Percentiles rank a stretch among this genome's conserved stretches.
phyloP scores from a whole-genome alignment of 139 green algal species.

The Medakamo hakoo region DNA sequence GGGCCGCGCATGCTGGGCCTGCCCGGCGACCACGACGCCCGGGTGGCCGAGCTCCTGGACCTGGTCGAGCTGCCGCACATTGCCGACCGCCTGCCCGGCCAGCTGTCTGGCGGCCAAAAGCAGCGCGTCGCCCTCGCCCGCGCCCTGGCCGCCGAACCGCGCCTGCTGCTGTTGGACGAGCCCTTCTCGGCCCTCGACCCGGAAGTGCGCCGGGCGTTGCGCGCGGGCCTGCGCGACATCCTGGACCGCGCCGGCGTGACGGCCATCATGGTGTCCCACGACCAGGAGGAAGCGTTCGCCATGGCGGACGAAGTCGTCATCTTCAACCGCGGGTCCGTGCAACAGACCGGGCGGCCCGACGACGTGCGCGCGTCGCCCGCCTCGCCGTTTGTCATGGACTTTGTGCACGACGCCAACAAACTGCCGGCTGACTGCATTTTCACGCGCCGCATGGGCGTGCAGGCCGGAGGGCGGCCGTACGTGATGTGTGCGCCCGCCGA shows the following conservation, averaged over 20 bases:
- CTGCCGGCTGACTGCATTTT: slow-evolving; percentile 25
- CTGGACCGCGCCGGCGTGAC: slow-evolving; percentile 51
- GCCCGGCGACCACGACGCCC: not conserved
- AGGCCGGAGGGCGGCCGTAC: not conserved
- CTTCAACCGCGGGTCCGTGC: slow-evolving; percentile 38
- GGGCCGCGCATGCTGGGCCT: slow-evolving; percentile 41
- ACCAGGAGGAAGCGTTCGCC: slow-evolving; percentile 76
- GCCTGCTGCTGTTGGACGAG: slow-evolving; percentile 68
- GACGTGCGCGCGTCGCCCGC: slow-evolving; percentile 31
- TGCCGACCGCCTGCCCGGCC: slow-evolving; percentile 44
- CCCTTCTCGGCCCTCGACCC: slow-evolving; percentile 72
- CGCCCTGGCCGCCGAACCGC: slow-evolving; percentile 44
- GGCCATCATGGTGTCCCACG: slow-evolving; percentile 79
- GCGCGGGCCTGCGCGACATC: slow-evolving; percentile 43
- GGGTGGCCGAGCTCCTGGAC: slow-evolving; percentile 56
- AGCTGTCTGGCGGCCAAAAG: slow-evolving; percentile 50
- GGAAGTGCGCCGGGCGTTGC: slow-evolving; percentile 48
- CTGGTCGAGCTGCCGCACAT: slow-evolving; percentile 56
- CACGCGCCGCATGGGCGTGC: not conserved
- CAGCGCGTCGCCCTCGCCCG: slow-evolving; percentile 36
- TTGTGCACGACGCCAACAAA: slow-evolving; percentile 50
- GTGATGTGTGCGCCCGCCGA: not conserved
- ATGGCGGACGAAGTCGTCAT: slow-evolving; percentile 55
- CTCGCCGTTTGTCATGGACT: slow-evolving; percentile 73
- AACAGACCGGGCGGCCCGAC: slow-evolving; percentile 44